phyloP scores from a whole-genome alignment of 768 basidiomycete species.

The Gymnopilus dilepis region DNA sequence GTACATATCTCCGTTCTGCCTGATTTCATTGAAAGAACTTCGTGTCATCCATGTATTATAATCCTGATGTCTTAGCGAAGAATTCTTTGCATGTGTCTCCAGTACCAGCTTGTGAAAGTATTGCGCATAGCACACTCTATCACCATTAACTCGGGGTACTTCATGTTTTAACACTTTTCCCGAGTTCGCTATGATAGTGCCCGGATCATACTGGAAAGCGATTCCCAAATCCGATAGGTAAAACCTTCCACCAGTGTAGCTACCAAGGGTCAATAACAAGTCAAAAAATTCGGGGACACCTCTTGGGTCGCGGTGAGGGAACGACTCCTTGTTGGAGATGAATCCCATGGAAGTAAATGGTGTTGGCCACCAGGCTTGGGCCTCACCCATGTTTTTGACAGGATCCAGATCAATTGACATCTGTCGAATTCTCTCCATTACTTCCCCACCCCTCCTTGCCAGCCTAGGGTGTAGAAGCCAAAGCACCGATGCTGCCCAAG shows the following conservation, averaged over 20 bases:
- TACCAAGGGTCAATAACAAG: background rate
- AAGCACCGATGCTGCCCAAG: background rate
- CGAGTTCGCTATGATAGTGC: background rate
- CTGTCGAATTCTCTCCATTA: background rate
- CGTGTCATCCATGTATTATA: background rate
- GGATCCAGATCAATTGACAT: background rate
- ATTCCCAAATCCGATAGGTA: background rate
- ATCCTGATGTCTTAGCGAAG: background rate
- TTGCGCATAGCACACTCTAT: background rate
- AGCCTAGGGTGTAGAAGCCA: background rate
- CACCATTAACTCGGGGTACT: background rate
- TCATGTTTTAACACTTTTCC: background rate
- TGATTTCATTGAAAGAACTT: too few relatives aligned
- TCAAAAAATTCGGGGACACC: background rate
- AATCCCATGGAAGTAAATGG: background rate
- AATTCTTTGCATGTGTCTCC: background rate
- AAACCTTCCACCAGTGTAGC: background rate
- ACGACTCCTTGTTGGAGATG: background rate
- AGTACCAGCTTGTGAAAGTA: background rate
- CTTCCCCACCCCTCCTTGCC: background rate
- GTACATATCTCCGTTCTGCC: too few relatives aligned
- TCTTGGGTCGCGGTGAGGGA: background rate
- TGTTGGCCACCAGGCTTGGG: background rate
- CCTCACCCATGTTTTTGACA: background rate
- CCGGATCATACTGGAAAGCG: background rate